Evolutionary conservation across 2,329 filamentous ascomycete species (phyloP).

Genomic region (Calonectria leucothoes): DNA sequence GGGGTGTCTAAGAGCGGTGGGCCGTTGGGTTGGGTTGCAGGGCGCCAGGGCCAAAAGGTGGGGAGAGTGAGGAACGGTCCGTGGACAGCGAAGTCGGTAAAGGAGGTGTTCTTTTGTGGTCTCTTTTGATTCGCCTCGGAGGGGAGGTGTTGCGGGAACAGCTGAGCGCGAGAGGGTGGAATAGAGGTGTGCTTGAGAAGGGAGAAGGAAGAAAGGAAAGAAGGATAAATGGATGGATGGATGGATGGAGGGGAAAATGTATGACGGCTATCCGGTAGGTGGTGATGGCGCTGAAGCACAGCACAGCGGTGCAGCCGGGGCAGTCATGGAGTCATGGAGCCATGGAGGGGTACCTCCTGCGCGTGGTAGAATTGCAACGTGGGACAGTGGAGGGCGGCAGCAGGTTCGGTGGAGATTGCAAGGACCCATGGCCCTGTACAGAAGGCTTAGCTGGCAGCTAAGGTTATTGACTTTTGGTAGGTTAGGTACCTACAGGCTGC

Average conservation of each 20-base stretch:
- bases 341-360: conserved; percentile 11
- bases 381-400: conserved; percentile 8
- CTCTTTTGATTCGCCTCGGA: background rate
- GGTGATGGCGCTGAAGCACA: background rate
- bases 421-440: conserved; percentile 4
- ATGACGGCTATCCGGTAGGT: background rate
- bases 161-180: background rate
- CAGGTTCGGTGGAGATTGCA: conserved; percentile 21
- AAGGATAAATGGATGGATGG: background rate
- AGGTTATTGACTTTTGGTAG: background rate
- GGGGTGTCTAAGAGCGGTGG: conserved; percentile 44
- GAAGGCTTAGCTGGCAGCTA: background rate
- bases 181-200: background rate
- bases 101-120: background rate
- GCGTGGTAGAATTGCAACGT: conserved; percentile 14
- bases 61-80: conserved; percentile 30
- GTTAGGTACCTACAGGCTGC: conserved; percentile 3
- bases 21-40: conserved; percentile 46
- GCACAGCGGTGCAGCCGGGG: background rate
- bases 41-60: conserved; percentile 37
- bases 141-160: background rate
- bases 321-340: conserved; percentile 14
- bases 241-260: conserved; percentile 5
- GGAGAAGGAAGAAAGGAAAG: no score
- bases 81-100: conserved; percentile 16